Base-by-base conservation (phyloP, 2,329 filamentous ascomycete species). In the Trichoderma atroviride region DNA sequence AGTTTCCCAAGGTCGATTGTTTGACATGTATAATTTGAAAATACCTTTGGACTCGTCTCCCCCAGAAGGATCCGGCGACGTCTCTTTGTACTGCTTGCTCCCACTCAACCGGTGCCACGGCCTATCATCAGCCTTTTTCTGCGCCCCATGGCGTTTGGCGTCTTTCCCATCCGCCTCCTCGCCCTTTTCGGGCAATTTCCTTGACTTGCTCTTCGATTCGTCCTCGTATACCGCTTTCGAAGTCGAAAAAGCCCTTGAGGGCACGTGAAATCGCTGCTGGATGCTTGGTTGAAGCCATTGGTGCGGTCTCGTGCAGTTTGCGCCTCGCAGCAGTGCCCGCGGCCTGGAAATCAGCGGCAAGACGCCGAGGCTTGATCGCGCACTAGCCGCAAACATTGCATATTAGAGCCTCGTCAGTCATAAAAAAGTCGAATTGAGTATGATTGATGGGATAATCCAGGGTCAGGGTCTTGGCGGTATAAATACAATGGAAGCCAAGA, bases 61-160 rank as follows among this genome's bases (percentile, higher is more conserved):
- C 31, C 67, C 43, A n/a, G 74, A 61, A 19, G 75, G 71, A 68
- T 75, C 69, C 69, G 75, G 77, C 53, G 70, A 78, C 43, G 47
- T 74, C 16, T 76, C 77, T 1, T 79, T 76, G 10, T 79, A 77
- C 66, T 79, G 75, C 56, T 71, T 84, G 81, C 77, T 72, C 64
- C 86, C 86, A 4, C 88, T 87, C 72, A 90, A 84, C 19, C 89
- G 83, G 72, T 89, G 88, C 90, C 90, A 92, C 73, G 90, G 90
- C 40, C 88, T 85, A 61, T 87, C 82, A 60, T 86, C 81, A 71
- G 90, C 89, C 70, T 85, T 84, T 60, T 85, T 80, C 74, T 87
- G 87, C 58, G 83, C 83, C 69, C 56, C 55, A 9, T 59, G 63
- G 19, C 52, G 56, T 27, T n/a, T 53, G 0, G 74, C 75, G 29